Percentiles rank a stretch among this genome's conserved stretches.
These are phyloP conservation scores for Metarhizium guizhouense DNA, from an alignment of 2,329 filamentous ascomycete species.

Conservation along the genomic window DNA sequence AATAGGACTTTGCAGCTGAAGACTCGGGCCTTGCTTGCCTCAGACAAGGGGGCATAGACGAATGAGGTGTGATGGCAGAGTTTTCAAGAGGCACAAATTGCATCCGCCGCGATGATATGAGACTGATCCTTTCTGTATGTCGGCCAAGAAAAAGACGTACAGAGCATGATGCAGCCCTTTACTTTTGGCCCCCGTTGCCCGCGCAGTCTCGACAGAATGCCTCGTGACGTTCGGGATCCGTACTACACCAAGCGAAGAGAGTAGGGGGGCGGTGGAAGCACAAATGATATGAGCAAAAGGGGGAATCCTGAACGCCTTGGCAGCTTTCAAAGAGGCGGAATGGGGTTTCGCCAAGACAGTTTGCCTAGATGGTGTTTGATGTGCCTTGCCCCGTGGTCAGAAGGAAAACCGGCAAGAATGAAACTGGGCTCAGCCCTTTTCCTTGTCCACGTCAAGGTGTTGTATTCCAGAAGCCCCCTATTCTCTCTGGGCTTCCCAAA, in stretches of 20 bases:
- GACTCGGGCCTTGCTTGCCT: background rate
- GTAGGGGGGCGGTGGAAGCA: background rate
- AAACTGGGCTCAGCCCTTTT: background rate
- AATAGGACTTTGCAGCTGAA: background rate
- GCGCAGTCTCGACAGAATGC: background rate
- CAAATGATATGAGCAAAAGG: background rate
- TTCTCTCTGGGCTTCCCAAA: no score
- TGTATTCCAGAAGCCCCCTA: no score
- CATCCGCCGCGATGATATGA: no score
- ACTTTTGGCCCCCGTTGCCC: background rate
- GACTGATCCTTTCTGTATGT: no score
- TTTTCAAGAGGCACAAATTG: no score
- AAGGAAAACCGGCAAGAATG: background rate
- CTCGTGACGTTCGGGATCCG: background rate
- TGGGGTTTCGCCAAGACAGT: no score
- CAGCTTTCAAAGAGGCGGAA: background rate
- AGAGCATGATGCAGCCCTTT: background rate
- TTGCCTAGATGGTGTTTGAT: background rate
- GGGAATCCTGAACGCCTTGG: background rate
- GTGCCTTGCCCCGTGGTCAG: background rate
- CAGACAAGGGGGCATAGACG: background rate
- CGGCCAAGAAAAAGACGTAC: no score
- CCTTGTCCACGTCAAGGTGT: background rate
- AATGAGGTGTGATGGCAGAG: background rate
- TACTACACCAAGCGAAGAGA: background rate